Evolutionary conservation across 495 filamentous ascomycete species (phyloP), one percentile per base, ranked within the genome.

Genomic region (Astrothelium macrocarpum): DNA sequence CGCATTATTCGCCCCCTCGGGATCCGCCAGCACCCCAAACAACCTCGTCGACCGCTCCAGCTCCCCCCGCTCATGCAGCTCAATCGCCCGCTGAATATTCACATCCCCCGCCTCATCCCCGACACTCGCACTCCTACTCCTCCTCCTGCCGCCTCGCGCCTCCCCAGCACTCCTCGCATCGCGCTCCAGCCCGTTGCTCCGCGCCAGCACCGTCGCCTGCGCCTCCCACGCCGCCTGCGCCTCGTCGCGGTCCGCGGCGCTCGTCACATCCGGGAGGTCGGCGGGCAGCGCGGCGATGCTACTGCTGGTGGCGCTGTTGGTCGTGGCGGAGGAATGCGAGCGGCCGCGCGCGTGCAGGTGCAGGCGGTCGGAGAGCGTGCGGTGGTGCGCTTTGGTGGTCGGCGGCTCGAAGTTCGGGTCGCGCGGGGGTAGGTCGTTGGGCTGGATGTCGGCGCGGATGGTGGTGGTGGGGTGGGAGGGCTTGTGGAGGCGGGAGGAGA

Each of bases 71-170:
- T 99, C 94, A 74, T 99, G 94, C 63, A 97, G 81, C 69, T 86
- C 81, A 74, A 99, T 97, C n/a, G 95, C 94, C 75, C 94, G 86
- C 76, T 96, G 91, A 62, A 99, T 96, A 76, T 89, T 87, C 32
- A 87, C 82, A 81, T 97, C 81, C 78, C 63, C 61, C 12, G n/a
- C 28, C 28, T 49, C 20, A 60, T 67, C 63, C 31, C 63, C 53
- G 9, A 70, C 58, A 59, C 65, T 66, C 4, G 62, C 59, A 32
- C 63, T 70, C 7, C 53, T 18, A 32, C 62, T 65, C 28, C 63
- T 56, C 5, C 23, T 26, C 49, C 49, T 9, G 23, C 49, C 16
- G 2, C 23, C 25, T 9, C 5, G 20, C 49, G n/a, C 31, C 62
- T 66, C 14, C 46, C 43, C 34, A 10, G 20, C 45, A 9, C 45